Percentiles rank a stretch among this genome's conserved stretches.
Conservation (phyloP, 2,329 filamentous ascomycete genomes). For the Alternaria longipes region DNA sequence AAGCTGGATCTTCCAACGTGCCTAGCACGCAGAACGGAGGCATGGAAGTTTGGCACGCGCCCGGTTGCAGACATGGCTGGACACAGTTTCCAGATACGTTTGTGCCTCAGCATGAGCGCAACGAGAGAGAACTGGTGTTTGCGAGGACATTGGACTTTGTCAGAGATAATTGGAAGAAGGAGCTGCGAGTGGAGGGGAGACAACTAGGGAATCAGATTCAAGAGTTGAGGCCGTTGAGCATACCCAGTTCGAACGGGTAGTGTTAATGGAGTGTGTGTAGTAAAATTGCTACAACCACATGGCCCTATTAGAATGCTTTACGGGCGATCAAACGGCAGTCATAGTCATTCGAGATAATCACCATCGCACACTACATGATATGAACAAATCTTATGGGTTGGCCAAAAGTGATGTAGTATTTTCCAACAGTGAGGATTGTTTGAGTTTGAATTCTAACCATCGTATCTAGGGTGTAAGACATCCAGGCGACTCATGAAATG, state of each 20-base stretch:
- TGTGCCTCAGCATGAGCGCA: conserved; percentile 51
- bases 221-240: conserved; percentile 30
- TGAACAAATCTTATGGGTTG: neutral
- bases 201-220: conserved; percentile 24
- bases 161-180: conserved; percentile 47
- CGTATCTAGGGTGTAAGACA: neutral
- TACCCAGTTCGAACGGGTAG: conserved; percentile 21
- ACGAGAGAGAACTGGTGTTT: conserved; percentile 50
- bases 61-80: conserved; percentile 52
- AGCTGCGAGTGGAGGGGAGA: conserved; percentile 25
- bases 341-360: neutral
- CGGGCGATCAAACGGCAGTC: neutral
- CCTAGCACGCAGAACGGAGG: conserved; percentile 40
- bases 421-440: neutral
- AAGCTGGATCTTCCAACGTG: conserved; percentile 22
- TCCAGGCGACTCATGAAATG: neutral
- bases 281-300: neutral
- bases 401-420: neutral
- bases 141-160: conserved; percentile 49
- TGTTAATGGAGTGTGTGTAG: neutral
- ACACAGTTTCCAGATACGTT: conserved; percentile 54
- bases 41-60: conserved; percentile 52
- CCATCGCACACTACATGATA: neutral
- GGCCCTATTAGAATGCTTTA: neutral
- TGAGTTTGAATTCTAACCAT: neutral